phyloP scores from a whole-genome alignment of 1,284 basidiomycete species.

The Sporisorium graminicola region DNA sequence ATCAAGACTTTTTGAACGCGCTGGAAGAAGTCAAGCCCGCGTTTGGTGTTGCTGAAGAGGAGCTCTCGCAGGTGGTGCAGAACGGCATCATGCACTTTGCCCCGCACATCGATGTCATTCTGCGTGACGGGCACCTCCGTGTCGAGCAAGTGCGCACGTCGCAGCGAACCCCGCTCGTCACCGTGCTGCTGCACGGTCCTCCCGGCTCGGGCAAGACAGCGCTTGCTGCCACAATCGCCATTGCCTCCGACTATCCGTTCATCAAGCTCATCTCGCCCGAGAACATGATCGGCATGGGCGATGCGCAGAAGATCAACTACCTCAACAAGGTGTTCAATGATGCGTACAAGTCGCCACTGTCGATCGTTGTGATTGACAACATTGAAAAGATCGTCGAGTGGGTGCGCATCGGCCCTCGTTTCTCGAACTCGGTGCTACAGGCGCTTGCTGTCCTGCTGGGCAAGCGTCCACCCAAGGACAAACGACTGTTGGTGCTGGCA shows the following conservation, averaged over 20 bases:
- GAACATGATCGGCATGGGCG: slow-evolving; percentile 94
- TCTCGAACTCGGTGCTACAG: slow-evolving; percentile 94
- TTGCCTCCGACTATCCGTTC: slow-evolving; percentile 93
- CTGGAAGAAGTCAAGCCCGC: slow-evolving; percentile 96
- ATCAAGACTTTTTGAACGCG: slow-evolving; percentile 88
- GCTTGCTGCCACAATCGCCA: slow-evolving; percentile 92
- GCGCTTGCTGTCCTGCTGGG: slow-evolving; percentile 89
- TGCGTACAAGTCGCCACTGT: slow-evolving; percentile 96
- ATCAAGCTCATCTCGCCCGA: slow-evolving; percentile 98
- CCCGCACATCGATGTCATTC: slow-evolving; percentile 77
- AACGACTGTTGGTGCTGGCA: slow-evolving; percentile 89
- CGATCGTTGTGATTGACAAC: slow-evolving; percentile 92
- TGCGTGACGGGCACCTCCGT: slow-evolving; percentile 90
- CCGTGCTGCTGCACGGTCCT: slow-evolving; percentile 86
- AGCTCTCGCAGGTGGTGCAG: slow-evolving; percentile 90
- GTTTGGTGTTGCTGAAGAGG: slow-evolving; percentile 97
- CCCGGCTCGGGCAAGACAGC: slow-evolving; percentile 95
- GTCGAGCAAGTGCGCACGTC: slow-evolving; percentile 95
- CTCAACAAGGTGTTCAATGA: slow-evolving; percentile 95
- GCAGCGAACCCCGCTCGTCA: slow-evolving; percentile 90
- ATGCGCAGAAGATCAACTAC: slow-evolving; percentile 88
- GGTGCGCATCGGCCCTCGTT: slow-evolving; percentile 96
- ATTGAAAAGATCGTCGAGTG: slow-evolving; percentile 73
- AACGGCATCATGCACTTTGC: slow-evolving; percentile 97
- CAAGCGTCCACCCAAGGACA: slow-evolving; percentile 93